These are phyloP conservation scores for Monilinia fructicola DNA, from an alignment of 2,329 filamentous ascomycete genomes.

Conservation along the genomic window DNA sequence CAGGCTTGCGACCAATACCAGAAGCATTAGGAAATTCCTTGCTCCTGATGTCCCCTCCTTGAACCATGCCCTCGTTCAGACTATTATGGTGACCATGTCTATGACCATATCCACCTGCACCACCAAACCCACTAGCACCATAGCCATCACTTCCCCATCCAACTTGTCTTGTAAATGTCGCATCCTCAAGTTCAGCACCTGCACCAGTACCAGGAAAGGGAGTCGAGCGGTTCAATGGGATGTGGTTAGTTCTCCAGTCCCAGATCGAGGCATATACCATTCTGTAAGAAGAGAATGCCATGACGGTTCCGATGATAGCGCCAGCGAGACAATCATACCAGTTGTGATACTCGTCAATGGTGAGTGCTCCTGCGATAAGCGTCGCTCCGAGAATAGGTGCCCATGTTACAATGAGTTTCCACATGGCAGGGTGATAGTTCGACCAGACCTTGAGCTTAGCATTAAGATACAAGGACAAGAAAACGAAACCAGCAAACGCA, in stretches of 20 bases:
- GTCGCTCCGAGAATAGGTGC: constrained; percentile 65
- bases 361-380: constrained; percentile 67
- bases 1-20: constrained; percentile 18
- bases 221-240: constrained; percentile 59
- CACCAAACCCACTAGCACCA: constrained; percentile 7
- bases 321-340: constrained; percentile 73
- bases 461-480: constrained; percentile 71
- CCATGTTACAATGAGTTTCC: constrained; percentile 67
- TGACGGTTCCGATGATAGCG: constrained; percentile 61
- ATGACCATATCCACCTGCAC: neutral
- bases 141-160: constrained; percentile 53
- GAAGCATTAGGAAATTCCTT: constrained; percentile 1
- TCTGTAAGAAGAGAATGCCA: constrained; percentile 64
- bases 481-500: constrained; percentile 70
- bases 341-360: constrained; percentile 73
- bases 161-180: constrained; percentile 58
- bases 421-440: constrained; percentile 71
- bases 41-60: constrained; percentile 2
- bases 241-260: constrained; percentile 67
- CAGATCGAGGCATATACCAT: constrained; percentile 68
- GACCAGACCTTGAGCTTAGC: constrained; percentile 74
- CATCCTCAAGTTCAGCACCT: constrained; percentile 50
- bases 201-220: constrained; percentile 49
- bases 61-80: constrained; percentile 1
- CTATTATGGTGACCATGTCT: constrained; percentile 6